Percentiles rank a stretch among this genome's conserved stretches.
Evolutionary conservation across 169 alveolate species (phyloP).

Genomic region (Plasmodium gonderi): DNA sequence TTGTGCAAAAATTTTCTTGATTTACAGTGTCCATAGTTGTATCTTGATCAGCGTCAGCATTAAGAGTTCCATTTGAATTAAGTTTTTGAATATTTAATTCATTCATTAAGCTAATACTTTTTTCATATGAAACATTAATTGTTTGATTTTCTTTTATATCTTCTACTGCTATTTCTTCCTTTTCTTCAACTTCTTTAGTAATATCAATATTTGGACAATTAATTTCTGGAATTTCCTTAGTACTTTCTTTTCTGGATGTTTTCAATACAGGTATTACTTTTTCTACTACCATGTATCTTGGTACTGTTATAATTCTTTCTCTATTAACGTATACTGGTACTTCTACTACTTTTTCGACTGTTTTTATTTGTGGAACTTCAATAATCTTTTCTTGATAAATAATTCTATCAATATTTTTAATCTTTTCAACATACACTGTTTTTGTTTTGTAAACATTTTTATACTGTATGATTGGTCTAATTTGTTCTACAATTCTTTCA

Average conservation of each 20-base stretch:
- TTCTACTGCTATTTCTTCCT: conserved; percentile 46
- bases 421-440: conserved; percentile 86
- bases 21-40: conserved; percentile 25
- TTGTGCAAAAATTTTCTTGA: conserved; percentile 44
- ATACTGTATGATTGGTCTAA: conserved; percentile 84
- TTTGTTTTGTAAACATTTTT: conserved; percentile 85
- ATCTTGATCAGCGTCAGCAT: conserved; percentile 30
- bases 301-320: conserved; percentile 86
- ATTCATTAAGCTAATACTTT: conserved; percentile 15
- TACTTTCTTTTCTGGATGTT: conserved; percentile 80
- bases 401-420: conserved; percentile 84
- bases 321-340: conserved; percentile 86
- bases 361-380: conserved; percentile 88
- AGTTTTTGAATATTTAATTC: conserved; percentile 29
- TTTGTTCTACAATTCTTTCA: conserved; percentile 86
- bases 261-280: conserved; percentile 87
- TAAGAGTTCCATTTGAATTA: conserved; percentile 23
- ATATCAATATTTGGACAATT: conserved; percentile 67
- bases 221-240: conserved; percentile 81
- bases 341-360: conserved; percentile 87
- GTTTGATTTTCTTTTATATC: conserved; percentile 71
- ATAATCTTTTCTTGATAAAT: conserved; percentile 87
- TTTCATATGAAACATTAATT: conserved; percentile 9
- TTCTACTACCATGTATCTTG: conserved; percentile 86
- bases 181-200: conserved; percentile 72